A percentile compares a stretch with the other conserved stretches of the same genome.
phyloP scores from a whole-genome alignment of 192 early-diverging fungal genomes.

The Coemansia sp. region DNA sequence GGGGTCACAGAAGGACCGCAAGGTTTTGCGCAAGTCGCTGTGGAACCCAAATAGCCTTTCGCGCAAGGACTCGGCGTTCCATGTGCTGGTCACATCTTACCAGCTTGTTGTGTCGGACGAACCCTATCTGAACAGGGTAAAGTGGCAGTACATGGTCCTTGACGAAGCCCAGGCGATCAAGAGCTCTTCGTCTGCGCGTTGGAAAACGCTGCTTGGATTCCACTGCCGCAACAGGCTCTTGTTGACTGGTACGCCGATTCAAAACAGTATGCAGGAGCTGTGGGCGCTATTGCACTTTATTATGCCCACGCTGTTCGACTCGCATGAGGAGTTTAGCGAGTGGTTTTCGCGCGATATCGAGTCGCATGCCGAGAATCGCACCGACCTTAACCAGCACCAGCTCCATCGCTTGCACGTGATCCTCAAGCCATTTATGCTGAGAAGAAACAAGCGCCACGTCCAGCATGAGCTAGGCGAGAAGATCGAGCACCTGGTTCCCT shows the following conservation, averaged over 20 bases:
- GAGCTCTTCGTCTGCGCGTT: conserved; percentile 80
- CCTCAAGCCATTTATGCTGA: conserved; percentile 92
- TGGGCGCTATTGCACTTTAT: conserved; percentile 94
- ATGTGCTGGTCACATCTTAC: conserved; percentile 88
- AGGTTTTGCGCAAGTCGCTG: conserved; percentile 73
- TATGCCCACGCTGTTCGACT: conserved; percentile 93
- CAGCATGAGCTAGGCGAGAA: conserved; percentile 90
- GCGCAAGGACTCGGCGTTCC: conserved; percentile 76
- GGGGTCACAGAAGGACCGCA: conserved; percentile 81
- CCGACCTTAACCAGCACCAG: conserved; percentile 79
- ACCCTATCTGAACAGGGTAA: conserved; percentile 74
- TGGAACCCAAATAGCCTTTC: conserved; percentile 75
- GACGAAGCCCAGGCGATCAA: conserved; percentile 97
- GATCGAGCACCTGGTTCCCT: conserved; percentile 80
- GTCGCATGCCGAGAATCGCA: conserved; percentile 81
- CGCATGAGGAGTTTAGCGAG: conserved; percentile 90
- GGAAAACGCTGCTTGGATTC: conserved; percentile 82
- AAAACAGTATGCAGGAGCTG: conserved; percentile 92
- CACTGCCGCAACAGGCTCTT: conserved; percentile 82
- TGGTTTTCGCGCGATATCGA: conserved; percentile 95
- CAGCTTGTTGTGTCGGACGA: conserved; percentile 83
- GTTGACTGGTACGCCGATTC: conserved; percentile 90
- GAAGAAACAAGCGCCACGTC: conserved; percentile 86
- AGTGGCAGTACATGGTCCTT: conserved; percentile 95
- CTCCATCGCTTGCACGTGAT: conserved; percentile 85